Evolutionary conservation across 768 basidiomycete genomes (phyloP), one percentile per base, ranked within the genome.

Genomic region (Mycena sanguinolenta): DNA sequence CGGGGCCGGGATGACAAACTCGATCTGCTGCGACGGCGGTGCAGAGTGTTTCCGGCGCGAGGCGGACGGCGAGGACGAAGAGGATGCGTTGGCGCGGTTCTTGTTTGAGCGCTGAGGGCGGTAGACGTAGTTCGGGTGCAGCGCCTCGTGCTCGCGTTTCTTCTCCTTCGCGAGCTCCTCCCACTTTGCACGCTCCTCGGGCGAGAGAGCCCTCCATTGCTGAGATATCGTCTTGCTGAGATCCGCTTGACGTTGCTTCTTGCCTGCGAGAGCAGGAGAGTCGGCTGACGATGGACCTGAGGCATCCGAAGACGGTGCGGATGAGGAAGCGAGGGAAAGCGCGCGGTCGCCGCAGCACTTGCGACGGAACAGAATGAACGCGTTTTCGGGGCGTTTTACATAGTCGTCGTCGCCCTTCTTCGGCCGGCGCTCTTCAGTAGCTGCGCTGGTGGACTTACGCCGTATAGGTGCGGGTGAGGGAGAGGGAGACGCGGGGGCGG

Each of bases 351-450:
- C 90, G 80, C 90, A 92, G 81, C 91, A 92, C 75, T 91, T 89
- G 74, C 92, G 87, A 63, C 93, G 89, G 87, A 94, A 94, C 64
- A 94, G 86, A 78, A 94, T 94, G 84, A 94, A 94, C 10, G 93
- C 93, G 76, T 94, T 94, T 32, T 65, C 63, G 10, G 50, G 69
- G 50, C 93, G 89, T 80, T 93, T 93, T 83, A 94, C 89, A 77
- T 94, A 94, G 79, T 92, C 92, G 58, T 92, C 91, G 80, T 94
- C 92, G 74, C 93, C 92, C 83, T 91, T 90, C 81, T 84, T 89
- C 70, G 90, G 87, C 67, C 87, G 80, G 73, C 88, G 88, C 69
- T 90, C 89, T 2, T 65, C 72, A 1, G 55, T 30, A 2, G 28
- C 6, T 28, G 63, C 32, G 10, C 66, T 61, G 4, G 60, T 67